Base-by-base conservation (phyloP, 805 yeast species). In the Saccharomyces kudriavzevii region DNA sequence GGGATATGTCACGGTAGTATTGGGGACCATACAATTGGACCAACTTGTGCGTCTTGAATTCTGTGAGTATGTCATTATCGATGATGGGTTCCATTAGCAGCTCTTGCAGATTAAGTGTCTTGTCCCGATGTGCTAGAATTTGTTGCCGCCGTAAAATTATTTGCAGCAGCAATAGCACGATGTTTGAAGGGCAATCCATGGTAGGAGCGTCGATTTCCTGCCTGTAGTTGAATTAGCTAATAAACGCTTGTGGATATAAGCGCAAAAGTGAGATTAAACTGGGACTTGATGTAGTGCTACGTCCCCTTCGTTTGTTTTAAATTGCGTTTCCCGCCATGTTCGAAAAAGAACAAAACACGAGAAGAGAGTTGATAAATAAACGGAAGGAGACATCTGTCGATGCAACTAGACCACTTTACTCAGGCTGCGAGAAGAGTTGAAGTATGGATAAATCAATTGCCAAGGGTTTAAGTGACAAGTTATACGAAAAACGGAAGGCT, bases 401-500 rank as follows among this genome's bases (percentile, higher is more conserved):
- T 35, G 43, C 43, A n/a, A 8, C 2, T 20, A 17, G 9, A 9
- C 43, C 9, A 4, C 11, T 35, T 6, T 35, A 17, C 24, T 35
- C 43, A 17, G 24, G 43, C 24, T 17, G 10, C 22, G 24, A 35
- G 24, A 35, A 17, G 24, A 35, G 17, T n/a, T 48, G 14, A 30
- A 30, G 26, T 20, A 55, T 59, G 80, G 92, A 85, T 55, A 83
- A 81, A 62, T 77, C 81, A 27, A 78, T 86, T 47, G 78, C 78
- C 51, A 81, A 84, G 61, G 90, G 91, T 5, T 75, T 87, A 45
- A 77, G 80, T 56, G 94, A 87, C 66, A 77, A 90, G 48, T 76
- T 87, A 24, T 87, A 87, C 65, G 95, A 87, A 59, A 85, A 84
- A 67, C 77, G 95, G 47, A 86, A 87, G 65, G 77, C 84, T 0